phyloP scores from a whole-genome alignment of 1,139 yeast species.

The Pneumocystis canis region DNA sequence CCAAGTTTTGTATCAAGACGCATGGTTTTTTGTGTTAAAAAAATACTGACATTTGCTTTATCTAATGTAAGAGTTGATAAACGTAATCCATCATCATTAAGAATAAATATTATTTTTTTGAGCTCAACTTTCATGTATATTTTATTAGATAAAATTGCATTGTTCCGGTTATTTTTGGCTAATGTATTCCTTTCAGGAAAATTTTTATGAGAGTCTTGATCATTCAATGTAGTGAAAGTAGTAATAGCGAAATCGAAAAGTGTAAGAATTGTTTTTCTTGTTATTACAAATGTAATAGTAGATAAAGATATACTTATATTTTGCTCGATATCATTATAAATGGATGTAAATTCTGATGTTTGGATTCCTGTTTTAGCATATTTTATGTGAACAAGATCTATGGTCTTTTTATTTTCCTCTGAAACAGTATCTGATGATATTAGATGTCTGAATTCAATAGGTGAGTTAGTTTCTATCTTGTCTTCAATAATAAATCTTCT shows the following conservation, averaged over 20 bases:
- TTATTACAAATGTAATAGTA: slow-evolving; percentile 59
- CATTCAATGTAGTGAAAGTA: slow-evolving; percentile 61
- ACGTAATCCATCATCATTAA: slow-evolving; percentile 73
- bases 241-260: slow-evolving; percentile 67
- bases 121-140: slow-evolving; percentile 55
- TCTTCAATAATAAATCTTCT: slow-evolving; percentile 60
- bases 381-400: slow-evolving; percentile 46
- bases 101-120: slow-evolving; percentile 57
- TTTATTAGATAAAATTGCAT: slow-evolving; percentile 22
- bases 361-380: slow-evolving; percentile 44
- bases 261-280: slow-evolving; percentile 66
- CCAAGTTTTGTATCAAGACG: slow-evolving; percentile 66
- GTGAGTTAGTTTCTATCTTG: slow-evolving; percentile 49
- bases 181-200: slow-evolving; percentile 34
- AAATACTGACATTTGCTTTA: slow-evolving; percentile 53
- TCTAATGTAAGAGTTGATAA: slow-evolving; percentile 67
- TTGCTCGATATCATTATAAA: slow-evolving; percentile 55
- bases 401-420: slow-evolving; percentile 23
- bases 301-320: slow-evolving; percentile 62
- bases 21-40: slow-evolving; percentile 63
- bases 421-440: slow-evolving; percentile 49
- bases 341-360: slow-evolving; percentile 40
- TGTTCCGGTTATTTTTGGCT: not conserved
- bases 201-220: not conserved
- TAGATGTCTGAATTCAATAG: slow-evolving; percentile 51